These are phyloP conservation scores for Wickerhamiella sergipiensis DNA, from an alignment of 805 yeast genomes.

Conservation along the genomic window DNA sequence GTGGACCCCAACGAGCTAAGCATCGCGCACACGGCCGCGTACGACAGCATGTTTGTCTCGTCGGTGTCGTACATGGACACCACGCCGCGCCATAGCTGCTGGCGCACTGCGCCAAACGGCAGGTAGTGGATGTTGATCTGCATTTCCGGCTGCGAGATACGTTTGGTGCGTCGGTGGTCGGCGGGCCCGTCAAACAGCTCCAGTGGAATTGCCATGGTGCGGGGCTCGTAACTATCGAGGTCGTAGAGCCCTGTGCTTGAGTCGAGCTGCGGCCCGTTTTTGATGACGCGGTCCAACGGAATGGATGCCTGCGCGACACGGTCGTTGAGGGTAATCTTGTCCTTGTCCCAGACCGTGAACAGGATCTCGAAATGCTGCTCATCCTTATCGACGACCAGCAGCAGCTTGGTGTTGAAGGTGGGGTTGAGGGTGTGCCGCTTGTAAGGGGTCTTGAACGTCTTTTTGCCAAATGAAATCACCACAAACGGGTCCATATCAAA, in stretches of 20 bases:
- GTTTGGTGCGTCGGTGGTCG: constrained; percentile 2
- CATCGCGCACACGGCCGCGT: constrained; percentile 49
- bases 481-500: constrained; percentile 97
- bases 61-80: constrained; percentile 39
- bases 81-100: constrained; percentile 55
- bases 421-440: constrained; percentile 74
- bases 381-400: constrained; percentile 58
- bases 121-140: constrained; percentile 50
- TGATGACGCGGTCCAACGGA: constrained; percentile 37
- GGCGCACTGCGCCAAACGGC: constrained; percentile 49
- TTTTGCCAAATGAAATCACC: constrained; percentile 77
- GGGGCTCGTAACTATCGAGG: constrained; percentile 10
- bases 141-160: constrained; percentile 34
- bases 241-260: constrained; percentile 25
- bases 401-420: constrained; percentile 61
- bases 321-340: constrained; percentile 70
- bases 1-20: constrained; percentile 52
- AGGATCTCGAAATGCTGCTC: constrained; percentile 55
- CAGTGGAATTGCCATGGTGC: constrained; percentile 11
- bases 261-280: constrained; percentile 23
- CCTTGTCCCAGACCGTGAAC: constrained; percentile 72
- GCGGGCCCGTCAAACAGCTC: constrained; percentile 11
- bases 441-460: constrained; percentile 76
- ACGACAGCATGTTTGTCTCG: constrained; percentile 33
- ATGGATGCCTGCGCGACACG: constrained; percentile 56